phyloP scores from a whole-genome alignment of 192 early-diverging fungal genomes.

The Coemansia sp. region DNA sequence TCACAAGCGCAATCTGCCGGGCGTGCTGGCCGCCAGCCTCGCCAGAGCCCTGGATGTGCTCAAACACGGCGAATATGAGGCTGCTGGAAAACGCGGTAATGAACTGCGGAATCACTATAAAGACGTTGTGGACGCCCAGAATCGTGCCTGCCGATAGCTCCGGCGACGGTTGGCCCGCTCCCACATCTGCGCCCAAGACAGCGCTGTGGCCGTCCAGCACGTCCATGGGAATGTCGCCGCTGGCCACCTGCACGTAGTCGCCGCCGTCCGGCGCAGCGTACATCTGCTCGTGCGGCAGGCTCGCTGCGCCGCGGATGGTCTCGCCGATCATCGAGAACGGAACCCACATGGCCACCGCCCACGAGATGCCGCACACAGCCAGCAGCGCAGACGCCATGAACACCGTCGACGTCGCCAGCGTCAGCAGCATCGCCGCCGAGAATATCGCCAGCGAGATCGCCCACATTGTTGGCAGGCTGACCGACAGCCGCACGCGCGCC shows the following conservation, averaged over 20 bases:
- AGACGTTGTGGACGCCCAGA: constrained; percentile 94
- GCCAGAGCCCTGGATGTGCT: constrained; percentile 30
- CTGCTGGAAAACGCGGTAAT: constrained; percentile 74
- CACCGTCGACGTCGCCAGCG: constrained; percentile 59
- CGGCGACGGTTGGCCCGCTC: background rate
- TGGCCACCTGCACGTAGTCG: constrained; percentile 23
- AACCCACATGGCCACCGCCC: constrained; percentile 91
- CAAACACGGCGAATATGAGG: constrained; percentile 69
- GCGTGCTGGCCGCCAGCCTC: constrained; percentile 29
- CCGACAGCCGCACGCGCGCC: constrained; percentile 10
- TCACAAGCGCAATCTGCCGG: constrained; percentile 36
- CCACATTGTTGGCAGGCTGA: constrained; percentile 63
- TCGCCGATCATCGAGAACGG: constrained; percentile 89
- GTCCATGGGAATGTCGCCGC: constrained; percentile 31
- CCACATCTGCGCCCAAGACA: background rate
- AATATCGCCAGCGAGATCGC: constrained; percentile 68
- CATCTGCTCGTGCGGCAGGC: background rate
- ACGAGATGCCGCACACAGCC: constrained; percentile 74
- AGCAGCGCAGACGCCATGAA: constrained; percentile 65
- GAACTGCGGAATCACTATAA: constrained; percentile 93
- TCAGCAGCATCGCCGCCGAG: constrained; percentile 64
- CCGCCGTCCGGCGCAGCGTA: background rate
- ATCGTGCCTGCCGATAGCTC: constrained; percentile 69
- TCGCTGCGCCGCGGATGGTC: constrained; percentile 17
- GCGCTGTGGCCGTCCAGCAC: background rate